Evolutionary conservation across 768 basidiomycete genomes (phyloP).

Genomic region (Gymnopilus dilepis): DNA sequence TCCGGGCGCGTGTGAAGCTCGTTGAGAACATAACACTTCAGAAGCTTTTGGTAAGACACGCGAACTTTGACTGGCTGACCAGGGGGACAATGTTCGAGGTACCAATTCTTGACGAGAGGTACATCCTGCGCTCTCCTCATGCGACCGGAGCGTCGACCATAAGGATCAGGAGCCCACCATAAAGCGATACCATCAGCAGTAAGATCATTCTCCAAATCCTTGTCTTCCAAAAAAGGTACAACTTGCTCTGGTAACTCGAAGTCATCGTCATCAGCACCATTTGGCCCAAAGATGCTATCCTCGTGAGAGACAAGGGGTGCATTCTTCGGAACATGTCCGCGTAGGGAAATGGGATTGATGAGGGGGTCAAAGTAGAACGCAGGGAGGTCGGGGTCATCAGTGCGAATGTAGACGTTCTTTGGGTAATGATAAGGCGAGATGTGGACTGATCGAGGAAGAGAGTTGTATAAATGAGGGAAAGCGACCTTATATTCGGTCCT

Average conservation of each 20-base stretch:
- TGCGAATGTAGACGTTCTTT: slow-evolving; percentile 98
- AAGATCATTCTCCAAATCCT: slow-evolving; percentile 83
- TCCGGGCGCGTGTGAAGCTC: slow-evolving; percentile 88
- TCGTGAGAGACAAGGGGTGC: slow-evolving; percentile 85
- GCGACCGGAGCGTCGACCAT: slow-evolving; percentile 88
- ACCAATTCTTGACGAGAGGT: slow-evolving; percentile 97
- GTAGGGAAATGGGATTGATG: slow-evolving; percentile 95
- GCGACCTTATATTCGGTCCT: slow-evolving; percentile 99
- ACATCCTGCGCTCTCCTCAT: slow-evolving; percentile 96
- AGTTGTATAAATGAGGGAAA: slow-evolving; percentile 98
- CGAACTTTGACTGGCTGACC: slow-evolving; percentile 97
- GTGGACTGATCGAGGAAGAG: slow-evolving; percentile 91
- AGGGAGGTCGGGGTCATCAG: slow-evolving; percentile 98
- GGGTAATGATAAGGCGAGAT: slow-evolving; percentile 92
- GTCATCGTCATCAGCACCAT: slow-evolving; percentile 82
- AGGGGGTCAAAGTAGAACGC: slow-evolving; percentile 99
- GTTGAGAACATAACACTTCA: slow-evolving; percentile 96
- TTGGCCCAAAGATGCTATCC: slow-evolving; percentile 89
- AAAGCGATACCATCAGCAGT: slow-evolving; percentile 97
- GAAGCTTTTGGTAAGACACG: slow-evolving; percentile 97
- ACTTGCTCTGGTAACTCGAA: slow-evolving; percentile 84
- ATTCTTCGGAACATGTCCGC: slow-evolving; percentile 85
- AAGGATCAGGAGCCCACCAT: slow-evolving; percentile 99
- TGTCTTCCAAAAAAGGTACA: slow-evolving; percentile 80
- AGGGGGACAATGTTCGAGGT: slow-evolving; percentile 97